These are phyloP conservation scores for Aegilops longissima DNA, from an alignment of 176 grass and related monocot species.

Conservation along the genomic window DNA sequence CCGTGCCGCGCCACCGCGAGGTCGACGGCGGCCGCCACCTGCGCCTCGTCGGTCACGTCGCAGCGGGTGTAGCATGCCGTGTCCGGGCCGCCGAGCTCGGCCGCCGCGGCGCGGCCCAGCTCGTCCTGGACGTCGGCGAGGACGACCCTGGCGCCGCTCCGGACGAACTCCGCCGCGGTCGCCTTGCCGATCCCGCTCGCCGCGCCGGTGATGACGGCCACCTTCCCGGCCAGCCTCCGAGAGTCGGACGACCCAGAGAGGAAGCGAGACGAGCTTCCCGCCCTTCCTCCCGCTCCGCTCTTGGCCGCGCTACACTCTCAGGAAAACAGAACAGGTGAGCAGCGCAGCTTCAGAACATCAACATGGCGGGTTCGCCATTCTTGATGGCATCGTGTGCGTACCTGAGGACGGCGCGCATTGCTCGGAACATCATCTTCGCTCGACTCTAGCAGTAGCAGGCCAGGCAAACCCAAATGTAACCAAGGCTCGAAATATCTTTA, in stretches of 20 bases:
- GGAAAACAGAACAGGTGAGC: neutral
- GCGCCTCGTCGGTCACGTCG: slow-evolving; percentile 10
- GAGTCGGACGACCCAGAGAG: neutral
- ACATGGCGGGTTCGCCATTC: neutral
- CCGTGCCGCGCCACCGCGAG: neutral
- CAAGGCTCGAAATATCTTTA: neutral
- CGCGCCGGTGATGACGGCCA: neutral
- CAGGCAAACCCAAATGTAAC: neutral
- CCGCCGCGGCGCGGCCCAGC: neutral
- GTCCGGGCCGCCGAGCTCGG: neutral
- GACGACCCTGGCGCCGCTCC: neutral
- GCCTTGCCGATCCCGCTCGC: neutral
- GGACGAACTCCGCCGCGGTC: neutral
- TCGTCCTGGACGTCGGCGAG: neutral
- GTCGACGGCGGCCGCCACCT: neutral
- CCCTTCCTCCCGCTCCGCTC: neutral
- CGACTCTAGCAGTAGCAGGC: neutral
- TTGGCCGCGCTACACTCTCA: neutral
- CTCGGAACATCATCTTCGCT: neutral
- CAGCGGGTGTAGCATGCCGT: neutral
- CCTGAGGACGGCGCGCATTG: neutral
- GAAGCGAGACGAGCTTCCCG: neutral
- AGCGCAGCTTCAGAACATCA: neutral
- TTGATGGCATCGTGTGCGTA: neutral
- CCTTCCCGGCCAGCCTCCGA: neutral